These are phyloP conservation scores for barley (Hordeum vulgare) DNA, from an alignment of 176 grass and related monocot species.

Conservation along the genomic window MorexV3_pseudomolecules_assembly NC_058523.1:387439215-387439714, in stretches of 20 bases:
- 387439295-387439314: neutral
- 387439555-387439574: neutral
- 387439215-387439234: neutral
- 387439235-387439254: neutral
- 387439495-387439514: too few relatives aligned
- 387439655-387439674: neutral
- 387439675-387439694: slow-evolving; percentile 16
- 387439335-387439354: neutral
- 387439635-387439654: neutral
- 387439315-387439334: neutral
- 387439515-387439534: too few relatives aligned
- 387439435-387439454: too few relatives aligned
- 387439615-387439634: neutral
- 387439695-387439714: slow-evolving; percentile 43
- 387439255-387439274: neutral
- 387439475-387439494: too few relatives aligned
- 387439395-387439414: neutral
- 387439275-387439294: neutral
- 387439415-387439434: neutral
- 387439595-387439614: neutral
- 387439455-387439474: too few relatives aligned
- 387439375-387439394: neutral
- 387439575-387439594: neutral
- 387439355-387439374: neutral
- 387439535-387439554: too few relatives aligned